Percentiles rank a stretch among this genome's conserved stretches.
phyloP scores from a whole-genome alignment of 106 monocot genomes.

The Agapanthus africanus region DNA sequence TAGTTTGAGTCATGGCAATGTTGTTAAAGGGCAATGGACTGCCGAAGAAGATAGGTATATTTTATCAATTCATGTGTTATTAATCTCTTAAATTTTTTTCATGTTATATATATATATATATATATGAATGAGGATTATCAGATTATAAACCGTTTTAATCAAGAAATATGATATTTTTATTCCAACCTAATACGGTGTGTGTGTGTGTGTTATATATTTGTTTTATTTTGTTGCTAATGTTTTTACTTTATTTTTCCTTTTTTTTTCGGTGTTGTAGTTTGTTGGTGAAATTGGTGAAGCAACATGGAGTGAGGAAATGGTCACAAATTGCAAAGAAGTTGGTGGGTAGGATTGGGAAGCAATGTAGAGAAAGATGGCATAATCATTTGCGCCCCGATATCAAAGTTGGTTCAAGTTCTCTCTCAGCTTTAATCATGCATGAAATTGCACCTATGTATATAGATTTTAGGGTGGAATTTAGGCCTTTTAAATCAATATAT shows the following conservation, averaged over 20 bases:
- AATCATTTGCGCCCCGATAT: conserved; percentile 80
- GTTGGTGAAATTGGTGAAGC: conserved; percentile 51
- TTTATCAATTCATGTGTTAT: background rate
- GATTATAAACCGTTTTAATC: too few relatives aligned
- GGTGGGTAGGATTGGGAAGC: conserved; percentile 66
- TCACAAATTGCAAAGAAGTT: conserved; percentile 58
- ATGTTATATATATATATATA: too few relatives aligned
- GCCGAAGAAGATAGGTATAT: conserved; percentile 59
- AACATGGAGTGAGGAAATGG: conserved; percentile 68
- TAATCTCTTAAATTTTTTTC: background rate
- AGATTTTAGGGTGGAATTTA: too few relatives aligned
- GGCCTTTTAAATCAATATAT: too few relatives aligned
- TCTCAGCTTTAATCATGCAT: too few relatives aligned
- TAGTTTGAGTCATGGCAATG: background rate
- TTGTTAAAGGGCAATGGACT: conserved; percentile 63
- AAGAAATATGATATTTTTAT: background rate
- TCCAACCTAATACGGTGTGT: background rate
- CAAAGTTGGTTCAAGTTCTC: conserved; percentile 72
- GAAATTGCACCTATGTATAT: too few relatives aligned
- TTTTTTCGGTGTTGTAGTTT: conserved; percentile 19
- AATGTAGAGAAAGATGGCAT: conserved; percentile 89
- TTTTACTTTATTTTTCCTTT: background rate
- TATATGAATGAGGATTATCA: too few relatives aligned
- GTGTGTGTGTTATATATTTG: background rate
- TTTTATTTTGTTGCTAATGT: background rate